Conservation (phyloP, 2,329 filamentous ascomycete species). For the Neofusicoccum cordaticola region DNA sequence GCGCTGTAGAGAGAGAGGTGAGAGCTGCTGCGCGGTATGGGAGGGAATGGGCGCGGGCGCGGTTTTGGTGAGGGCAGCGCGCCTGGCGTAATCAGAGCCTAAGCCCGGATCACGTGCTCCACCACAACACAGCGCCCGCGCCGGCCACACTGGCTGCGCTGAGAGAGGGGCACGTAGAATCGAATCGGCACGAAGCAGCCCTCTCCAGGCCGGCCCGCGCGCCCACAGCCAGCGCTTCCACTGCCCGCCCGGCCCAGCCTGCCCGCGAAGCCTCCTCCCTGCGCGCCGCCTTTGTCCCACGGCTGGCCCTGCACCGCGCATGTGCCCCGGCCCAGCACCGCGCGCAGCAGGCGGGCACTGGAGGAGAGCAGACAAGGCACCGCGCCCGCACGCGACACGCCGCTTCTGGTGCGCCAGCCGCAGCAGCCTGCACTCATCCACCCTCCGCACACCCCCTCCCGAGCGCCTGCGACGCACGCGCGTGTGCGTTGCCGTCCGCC, state of each 20-base stretch:
- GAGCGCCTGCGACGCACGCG: not conserved
- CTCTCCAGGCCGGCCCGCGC: not conserved
- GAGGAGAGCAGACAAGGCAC: not conserved
- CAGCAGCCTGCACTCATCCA: not conserved
- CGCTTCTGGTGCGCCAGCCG: not conserved
- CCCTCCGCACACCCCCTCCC: conserved; percentile 1
- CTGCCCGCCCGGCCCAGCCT: no score
- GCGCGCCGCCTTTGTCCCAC: not conserved
- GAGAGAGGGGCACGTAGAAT: not conserved
- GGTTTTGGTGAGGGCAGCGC: conserved; percentile 7
- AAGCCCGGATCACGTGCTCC: conserved; percentile 3
- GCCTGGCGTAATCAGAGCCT: conserved; percentile 13
- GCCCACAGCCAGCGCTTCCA: not conserved
- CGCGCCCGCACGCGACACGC: not conserved
- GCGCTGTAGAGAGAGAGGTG: conserved; percentile 14
- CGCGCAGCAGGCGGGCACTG: not conserved
- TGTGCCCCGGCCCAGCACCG: not conserved
- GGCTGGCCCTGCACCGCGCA: not conserved
- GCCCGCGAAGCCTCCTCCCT: not conserved
- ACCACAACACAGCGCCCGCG: not conserved
- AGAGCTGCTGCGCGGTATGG: conserved; percentile 10
- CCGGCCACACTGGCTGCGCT: not conserved
- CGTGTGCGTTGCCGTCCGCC: not conserved
- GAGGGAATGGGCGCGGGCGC: not conserved
- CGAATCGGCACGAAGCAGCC: conserved; percentile 7